Evolutionary conservation across 1,139 yeast species (phyloP).

Genomic region (Taphrina communis): DNA sequence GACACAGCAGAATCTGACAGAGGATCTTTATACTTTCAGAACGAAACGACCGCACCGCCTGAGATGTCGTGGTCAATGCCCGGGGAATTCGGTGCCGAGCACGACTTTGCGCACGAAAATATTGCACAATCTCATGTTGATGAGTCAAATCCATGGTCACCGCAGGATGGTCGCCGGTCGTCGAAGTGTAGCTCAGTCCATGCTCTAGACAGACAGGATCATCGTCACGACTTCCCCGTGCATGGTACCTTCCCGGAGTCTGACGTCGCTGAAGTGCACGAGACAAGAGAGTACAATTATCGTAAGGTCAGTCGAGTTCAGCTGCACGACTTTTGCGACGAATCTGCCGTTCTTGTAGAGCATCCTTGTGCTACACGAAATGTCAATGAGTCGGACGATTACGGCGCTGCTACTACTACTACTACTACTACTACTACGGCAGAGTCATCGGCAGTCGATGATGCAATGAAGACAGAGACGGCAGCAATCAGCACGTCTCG

Average conservation of each 20-base stretch:
- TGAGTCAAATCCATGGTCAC: neutral
- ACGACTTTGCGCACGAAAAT: too few species aligned
- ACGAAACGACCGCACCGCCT: too few species aligned
- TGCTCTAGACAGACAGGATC: too few species aligned
- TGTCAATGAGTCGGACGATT: neutral
- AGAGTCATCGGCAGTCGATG: neutral
- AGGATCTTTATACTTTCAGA: too few species aligned
- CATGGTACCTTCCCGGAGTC: too few species aligned
- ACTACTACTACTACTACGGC: too few species aligned
- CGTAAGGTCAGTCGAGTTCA: conserved; percentile 13
- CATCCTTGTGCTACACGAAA: conserved; percentile 5
- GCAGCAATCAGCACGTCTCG: neutral
- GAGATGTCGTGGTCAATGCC: too few species aligned
- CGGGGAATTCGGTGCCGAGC: too few species aligned
- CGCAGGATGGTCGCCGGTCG: neutral
- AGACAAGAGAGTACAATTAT: neutral
- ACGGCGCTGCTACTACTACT: neutral
- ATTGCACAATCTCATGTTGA: neutral
- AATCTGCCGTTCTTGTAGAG: conserved; percentile 6
- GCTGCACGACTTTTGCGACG: conserved; percentile 4
- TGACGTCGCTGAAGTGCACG: neutral
- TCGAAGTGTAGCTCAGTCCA: neutral
- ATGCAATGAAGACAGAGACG: neutral
- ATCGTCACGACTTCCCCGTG: too few species aligned
- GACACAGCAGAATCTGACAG: too few species aligned